Base-by-base conservation (phyloP, 352 stramenopile genomes). In the Globisporangium cylindrosporum region DNA sequence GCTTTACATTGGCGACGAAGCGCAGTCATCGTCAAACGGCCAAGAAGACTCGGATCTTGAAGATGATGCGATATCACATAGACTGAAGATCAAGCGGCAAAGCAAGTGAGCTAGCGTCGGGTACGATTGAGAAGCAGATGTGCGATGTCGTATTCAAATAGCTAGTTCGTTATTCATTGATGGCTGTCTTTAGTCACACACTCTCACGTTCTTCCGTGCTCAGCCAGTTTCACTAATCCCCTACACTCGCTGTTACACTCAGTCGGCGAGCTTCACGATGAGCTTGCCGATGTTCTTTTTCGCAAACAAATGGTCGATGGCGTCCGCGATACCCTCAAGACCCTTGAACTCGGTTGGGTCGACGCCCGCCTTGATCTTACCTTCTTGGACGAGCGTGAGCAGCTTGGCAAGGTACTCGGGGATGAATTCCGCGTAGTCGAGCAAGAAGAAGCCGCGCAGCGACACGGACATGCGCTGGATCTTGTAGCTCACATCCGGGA, bases 281-380 rank as follows among this genome's bases (percentile, higher is more conserved):
- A 92, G 78, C 68, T 91, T 93, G 55, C 83, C 85, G 41, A 86
- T 74, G 24, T 84, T 86, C 49, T 84, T 64, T 57, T 73, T 77
- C 43, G 68, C 71, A 66, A 86, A 88, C 48, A 90, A 74, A 48
- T 75, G 67, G 46, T 79, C 74, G 67, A 91, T 85, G 58, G 73
- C 81, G 22, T 84, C 76, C 2, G 69, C 66, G 34, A 91, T 78
- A 55, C 71, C 72, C 56, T 87, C 66, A n/a, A 91, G 83, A 9
- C 68, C 60, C 46, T 83, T 77, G 61, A 82, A 81, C 67, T 70
- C 57, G 1, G 72, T 75, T 14, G 72, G 64, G 38, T 81, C 75
- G 3, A 83, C 64, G 1, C 75, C 73, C 5, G 75, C 66, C 46
- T 82, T 75, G 27, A 88, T 48, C 57, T 88, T 81, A 6, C 73